These are phyloP conservation scores for Paecilomyces sp. DNA, from an alignment of 2,329 filamentous ascomycete species.

Conservation along the genomic window DNA sequence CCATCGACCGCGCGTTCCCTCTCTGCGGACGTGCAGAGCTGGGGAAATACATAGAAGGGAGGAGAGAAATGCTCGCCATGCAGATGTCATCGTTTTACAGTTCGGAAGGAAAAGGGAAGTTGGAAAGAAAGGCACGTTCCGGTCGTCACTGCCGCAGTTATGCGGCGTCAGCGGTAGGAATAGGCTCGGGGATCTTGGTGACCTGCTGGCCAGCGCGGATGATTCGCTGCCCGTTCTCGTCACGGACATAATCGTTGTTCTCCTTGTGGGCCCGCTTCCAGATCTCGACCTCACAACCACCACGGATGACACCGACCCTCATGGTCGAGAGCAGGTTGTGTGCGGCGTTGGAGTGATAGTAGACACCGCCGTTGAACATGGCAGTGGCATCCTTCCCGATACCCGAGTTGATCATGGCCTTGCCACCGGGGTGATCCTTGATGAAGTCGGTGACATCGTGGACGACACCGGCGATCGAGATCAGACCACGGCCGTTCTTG, in stretches of 20 bases:
- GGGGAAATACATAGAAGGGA: neutral
- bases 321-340: slow-evolving; percentile 85
- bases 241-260: slow-evolving; percentile 76
- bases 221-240: slow-evolving; percentile 73
- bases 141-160: slow-evolving; percentile 29
- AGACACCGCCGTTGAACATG: slow-evolving; percentile 88
- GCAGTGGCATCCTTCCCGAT: slow-evolving; percentile 84
- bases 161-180: slow-evolving; percentile 77
- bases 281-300: slow-evolving; percentile 84
- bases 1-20: neutral
- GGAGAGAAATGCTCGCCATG: neutral
- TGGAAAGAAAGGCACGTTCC: slow-evolving; percentile 3
- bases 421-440: slow-evolving; percentile 84
- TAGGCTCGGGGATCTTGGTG: slow-evolving; percentile 73
- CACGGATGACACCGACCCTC: slow-evolving; percentile 78
- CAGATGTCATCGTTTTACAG: slow-evolving; percentile 4
- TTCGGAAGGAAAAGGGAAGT: slow-evolving; percentile 14
- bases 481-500: slow-evolving; percentile 68
- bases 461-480: slow-evolving; percentile 75
- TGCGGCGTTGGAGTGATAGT: slow-evolving; percentile 81
- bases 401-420: slow-evolving; percentile 73
- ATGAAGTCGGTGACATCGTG: slow-evolving; percentile 81
- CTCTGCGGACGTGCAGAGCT: neutral
- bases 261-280: slow-evolving; percentile 83
- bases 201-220: slow-evolving; percentile 79